Base-by-base conservation (phyloP, 495 filamentous ascomycete species). In the Paragyromitra xinjiangensis region DNA sequence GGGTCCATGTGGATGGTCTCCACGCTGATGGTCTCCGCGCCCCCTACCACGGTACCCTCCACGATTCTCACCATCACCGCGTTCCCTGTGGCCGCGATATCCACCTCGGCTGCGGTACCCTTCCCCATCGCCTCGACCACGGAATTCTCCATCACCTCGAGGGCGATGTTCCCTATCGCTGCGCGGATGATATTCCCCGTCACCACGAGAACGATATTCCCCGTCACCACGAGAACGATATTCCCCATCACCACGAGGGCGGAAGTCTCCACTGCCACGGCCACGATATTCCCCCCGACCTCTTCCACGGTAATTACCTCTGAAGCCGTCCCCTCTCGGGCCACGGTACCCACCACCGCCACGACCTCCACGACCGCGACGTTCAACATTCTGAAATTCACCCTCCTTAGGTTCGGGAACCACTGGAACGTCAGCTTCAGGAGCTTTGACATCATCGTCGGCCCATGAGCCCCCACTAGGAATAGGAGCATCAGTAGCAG, bases 341-440 rank as follows among this genome's bases (percentile, higher is more conserved):
- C 79, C 78, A 64, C 80, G 71, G 34, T 78, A 19, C 22, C 73
- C 64, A 16, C 79, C 78, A n/a, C 73, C 68, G 12, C 76, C 70
- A 66, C 78, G 70, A n/a, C 64, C 56, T 39, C 80, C 53, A 4
- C 68, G 55, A 48, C 53, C 37, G 39, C 79, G 56, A 62, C 64
- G 69, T 26, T 80, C 79, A 50, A 82, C 80, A 56, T 29, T 81
- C n/a, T 76, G 75, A 40, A 82, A 82, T 39, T 82, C 79, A 37
- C 62, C 71, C 26, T 79, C 65, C 29, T 64, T 73, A 37, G 61
- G 63, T 48, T 77, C 71, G 1, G 58, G 39, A 39, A 37, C 26
- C 24, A 34, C 55, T 16, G 67, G 77, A 6, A 39, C 39, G 39
- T 34, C 22, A 64, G 62, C 69, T 24, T 71, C 80, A 19, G 69